Base-by-base conservation (phyloP, 106 monocot genomes). In the Platanthera zijinensis region DNA sequence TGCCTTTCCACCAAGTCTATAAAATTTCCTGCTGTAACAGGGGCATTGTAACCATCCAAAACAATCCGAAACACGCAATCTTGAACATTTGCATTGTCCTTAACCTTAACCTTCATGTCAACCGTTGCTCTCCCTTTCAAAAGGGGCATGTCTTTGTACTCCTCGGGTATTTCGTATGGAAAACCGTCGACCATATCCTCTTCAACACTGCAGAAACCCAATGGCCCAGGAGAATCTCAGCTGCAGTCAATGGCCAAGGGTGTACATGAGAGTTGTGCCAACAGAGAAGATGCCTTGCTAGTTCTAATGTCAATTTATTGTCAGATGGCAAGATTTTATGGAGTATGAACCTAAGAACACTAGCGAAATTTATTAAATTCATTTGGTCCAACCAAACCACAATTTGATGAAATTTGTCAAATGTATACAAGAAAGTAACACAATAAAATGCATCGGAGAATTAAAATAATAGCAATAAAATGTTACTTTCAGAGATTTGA, bases 141-240 rank as follows among this genome's bases (percentile, higher is more conserved):
- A 54, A 99, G 86, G 57, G 97, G 97, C 94, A 94, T 90, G 57
- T n/a, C 85, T 51, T 80, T 84, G 81, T 92, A 99, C 73, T 99
- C 97, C 77, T 91, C 88, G 7, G 97, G 97, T 14, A 99, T 85
- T 79, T 94, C 94, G 74, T 83, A 94, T 1, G 97, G 97, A 75
- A 99, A 99, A 69, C 87, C 89, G 83, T 89, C 94, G 70, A 94
- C 80, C 97, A 99, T 99, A 82, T 99, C 97, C 89, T 99, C 94
- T 92, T 99, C 97, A 85, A 99, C 88, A 94, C 97, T 99, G 97
- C 97, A 94, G 95, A 95, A 95, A 95, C 83, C 87, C 86, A 95
- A 90, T 84, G 91, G 89, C 86, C 81, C 87, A 90, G 81, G 87
- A 90, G 85, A 86, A 88, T 94, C 94, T 95, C 95, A 95, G 95